Conservation (phyloP, 306 rosid genomes). For the Inga oerstediana region DNA sequence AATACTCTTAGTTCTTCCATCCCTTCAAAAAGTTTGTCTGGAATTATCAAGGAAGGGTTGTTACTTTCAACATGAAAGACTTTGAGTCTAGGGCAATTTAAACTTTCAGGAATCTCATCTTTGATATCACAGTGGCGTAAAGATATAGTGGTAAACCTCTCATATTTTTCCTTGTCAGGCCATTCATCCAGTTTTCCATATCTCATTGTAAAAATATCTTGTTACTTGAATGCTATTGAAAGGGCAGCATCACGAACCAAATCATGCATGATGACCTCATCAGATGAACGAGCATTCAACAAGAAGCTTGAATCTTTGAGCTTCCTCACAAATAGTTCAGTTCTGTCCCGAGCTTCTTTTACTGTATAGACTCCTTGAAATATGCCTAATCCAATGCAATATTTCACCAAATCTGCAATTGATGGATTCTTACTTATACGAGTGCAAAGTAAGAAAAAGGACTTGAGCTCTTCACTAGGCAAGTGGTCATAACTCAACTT, state of each 20-base stretch:
- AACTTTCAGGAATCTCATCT: neutral
- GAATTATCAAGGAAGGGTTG: neutral
- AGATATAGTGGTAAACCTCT: neutral
- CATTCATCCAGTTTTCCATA: slow-evolving; percentile 14
- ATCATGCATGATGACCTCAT: slow-evolving; percentile 27
- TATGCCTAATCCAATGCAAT: slow-evolving; percentile 11
- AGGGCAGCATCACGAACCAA: slow-evolving; percentile 19
- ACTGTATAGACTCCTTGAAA: slow-evolving; percentile 13
- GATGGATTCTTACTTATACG: neutral
- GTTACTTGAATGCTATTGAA: slow-evolving; percentile 19
- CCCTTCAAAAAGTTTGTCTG: neutral
- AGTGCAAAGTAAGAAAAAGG: slow-evolving; percentile 38
- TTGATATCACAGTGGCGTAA: neutral
- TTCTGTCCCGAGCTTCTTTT: slow-evolving; percentile 3
- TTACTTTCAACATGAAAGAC: neutral
- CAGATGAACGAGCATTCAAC: slow-evolving; percentile 17
- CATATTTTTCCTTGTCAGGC: slow-evolving; percentile 7
- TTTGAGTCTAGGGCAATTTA: neutral
- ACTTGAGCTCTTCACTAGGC: slow-evolving; percentile 25
- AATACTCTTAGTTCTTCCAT: neutral
- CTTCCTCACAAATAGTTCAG: neutral
- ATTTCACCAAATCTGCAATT: neutral
- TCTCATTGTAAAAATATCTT: neutral
- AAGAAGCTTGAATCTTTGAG: slow-evolving; percentile 19
- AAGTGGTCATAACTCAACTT: slow-evolving; percentile 36